These are phyloP conservation scores for Tieghemostelium lacteum DNA, from an alignment of 78 protist species.

Conservation along the genomic window DNA sequence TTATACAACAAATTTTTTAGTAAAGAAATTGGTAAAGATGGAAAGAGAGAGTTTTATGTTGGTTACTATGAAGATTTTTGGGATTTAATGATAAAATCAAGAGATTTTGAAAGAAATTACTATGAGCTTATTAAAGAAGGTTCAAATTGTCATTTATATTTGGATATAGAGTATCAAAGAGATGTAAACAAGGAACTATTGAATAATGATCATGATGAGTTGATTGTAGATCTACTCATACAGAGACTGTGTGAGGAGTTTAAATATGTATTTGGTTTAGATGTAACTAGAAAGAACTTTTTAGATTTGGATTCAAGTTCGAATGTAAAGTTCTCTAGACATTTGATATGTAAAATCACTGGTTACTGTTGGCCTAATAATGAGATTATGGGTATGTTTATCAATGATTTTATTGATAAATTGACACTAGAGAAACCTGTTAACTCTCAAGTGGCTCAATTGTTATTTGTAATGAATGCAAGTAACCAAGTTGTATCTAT, in stretches of 20 bases:
- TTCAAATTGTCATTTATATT: conserved; percentile 25
- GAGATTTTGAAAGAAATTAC: neutral
- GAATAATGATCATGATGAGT: neutral
- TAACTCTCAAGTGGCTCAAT: too few relatives aligned
- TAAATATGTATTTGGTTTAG: neutral
- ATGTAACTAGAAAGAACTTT: neutral
- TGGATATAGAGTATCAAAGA: conserved; percentile 22
- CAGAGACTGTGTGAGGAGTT: neutral
- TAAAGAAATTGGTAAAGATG: neutral
- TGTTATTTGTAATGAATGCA: conserved; percentile 2
- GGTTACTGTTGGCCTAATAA: neutral
- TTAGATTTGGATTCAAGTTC: conserved; percentile 18
- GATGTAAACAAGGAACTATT: neutral
- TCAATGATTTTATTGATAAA: too few relatives aligned
- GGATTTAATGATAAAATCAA: too few relatives aligned
- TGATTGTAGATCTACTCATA: neutral
- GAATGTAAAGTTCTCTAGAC: conserved; percentile 18
- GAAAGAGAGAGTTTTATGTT: neutral
- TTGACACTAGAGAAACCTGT: too few relatives aligned
- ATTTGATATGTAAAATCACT: conserved; percentile 30
- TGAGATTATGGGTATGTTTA: too few relatives aligned
- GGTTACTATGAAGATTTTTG: neutral
- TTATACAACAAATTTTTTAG: too few relatives aligned
- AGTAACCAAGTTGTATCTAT: neutral
- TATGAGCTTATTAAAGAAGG: conserved; percentile 29